Evolutionary conservation across 768 basidiomycete genomes (phyloP), one percentile per base, ranked within the genome.

Genomic region (Scleroderma bovista): DNA sequence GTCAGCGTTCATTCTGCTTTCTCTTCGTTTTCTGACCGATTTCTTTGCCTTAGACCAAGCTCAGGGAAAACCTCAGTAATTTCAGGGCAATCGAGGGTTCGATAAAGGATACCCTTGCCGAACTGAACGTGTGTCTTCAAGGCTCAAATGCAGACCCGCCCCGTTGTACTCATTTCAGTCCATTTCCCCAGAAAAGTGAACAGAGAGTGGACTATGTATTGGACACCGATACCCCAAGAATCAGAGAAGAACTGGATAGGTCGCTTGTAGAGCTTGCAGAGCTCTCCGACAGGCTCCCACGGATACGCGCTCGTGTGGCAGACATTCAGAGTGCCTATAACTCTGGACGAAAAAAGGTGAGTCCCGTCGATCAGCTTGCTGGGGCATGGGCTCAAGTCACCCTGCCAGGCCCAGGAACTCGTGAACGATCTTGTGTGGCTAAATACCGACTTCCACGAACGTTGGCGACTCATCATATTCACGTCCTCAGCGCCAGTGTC

Each of bases 361-460:
- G 67, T 9, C 3, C 36, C 19, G 15, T 29, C 12, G 2, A 23
- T 51, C 39, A 22, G 24, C 29, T n/a, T 47, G 33, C 51, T 7
- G 11, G 37, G 17, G 51, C 9, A 39, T 37, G 50, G 29, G 48
- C 32, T 33, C 37, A 42, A 31, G n/a, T 20, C 41, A 31, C 19
- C 20, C 22, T 20, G 7, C 26, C 41, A 89, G 87, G 88, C 88
- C 9, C 73, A 77, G 57, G 66, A 72, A 6, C 78, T 90, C 16
- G 79, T 83, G n/a, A 63, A 65, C 2, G 82, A 83, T 47, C 70
- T 90, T 39, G 74, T 73, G 47, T 90, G 87, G 87, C 73, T 88
- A 20, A 88, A 89, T 61, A 88, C 83, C 0, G 83, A 85, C 43
- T 82, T 86, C 63, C 84, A 85, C 50, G 81, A 84, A 62, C 83